phyloP scores from a whole-genome alignment of 768 basidiomycete species.

The Phylloporus arenicola region DNA sequence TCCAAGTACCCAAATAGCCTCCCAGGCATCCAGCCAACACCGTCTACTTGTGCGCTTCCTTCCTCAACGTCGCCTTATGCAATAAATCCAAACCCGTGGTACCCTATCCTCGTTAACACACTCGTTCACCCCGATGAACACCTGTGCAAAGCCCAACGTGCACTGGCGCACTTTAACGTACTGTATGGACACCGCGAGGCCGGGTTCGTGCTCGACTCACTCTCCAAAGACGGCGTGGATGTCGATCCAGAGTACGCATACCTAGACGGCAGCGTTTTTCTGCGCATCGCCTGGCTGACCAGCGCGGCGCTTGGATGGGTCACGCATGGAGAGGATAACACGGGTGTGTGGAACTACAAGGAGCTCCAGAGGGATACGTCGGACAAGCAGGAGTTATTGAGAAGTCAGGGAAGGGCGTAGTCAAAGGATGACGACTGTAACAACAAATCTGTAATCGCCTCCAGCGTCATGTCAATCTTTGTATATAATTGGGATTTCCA shows the following conservation, averaged over 20 bases:
- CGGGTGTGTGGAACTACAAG: conserved; percentile 26
- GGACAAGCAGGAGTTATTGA: conserved; percentile 22
- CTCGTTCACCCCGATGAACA: conserved; percentile 59
- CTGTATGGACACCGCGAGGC: conserved; percentile 40
- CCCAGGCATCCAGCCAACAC: conserved; percentile 16
- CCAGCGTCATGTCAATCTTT: background rate
- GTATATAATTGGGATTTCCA: background rate
- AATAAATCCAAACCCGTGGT: conserved; percentile 52
- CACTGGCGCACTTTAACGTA: conserved; percentile 42
- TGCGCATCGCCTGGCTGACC: conserved; percentile 51
- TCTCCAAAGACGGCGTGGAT: conserved; percentile 20
- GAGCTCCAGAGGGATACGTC: conserved; percentile 25
- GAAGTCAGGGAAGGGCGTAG: conserved; percentile 16
- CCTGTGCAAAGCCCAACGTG: conserved; percentile 44
- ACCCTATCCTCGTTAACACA: conserved; percentile 46
- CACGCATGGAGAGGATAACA: conserved; percentile 33
- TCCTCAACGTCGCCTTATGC: conserved; percentile 32
- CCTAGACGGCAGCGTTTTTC: conserved; percentile 60
- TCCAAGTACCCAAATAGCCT: conserved; percentile 23
- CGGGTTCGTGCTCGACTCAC: conserved; percentile 29
- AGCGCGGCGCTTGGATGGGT: conserved; percentile 39
- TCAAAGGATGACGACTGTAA: no score
- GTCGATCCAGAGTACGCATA: conserved; percentile 43
- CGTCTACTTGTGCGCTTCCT: conserved; percentile 25
- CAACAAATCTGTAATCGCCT: background rate